Evolutionary conservation across 2,329 filamentous ascomycete genomes (phyloP).

Genomic region (Verticillium zaregamsianum): DNA sequence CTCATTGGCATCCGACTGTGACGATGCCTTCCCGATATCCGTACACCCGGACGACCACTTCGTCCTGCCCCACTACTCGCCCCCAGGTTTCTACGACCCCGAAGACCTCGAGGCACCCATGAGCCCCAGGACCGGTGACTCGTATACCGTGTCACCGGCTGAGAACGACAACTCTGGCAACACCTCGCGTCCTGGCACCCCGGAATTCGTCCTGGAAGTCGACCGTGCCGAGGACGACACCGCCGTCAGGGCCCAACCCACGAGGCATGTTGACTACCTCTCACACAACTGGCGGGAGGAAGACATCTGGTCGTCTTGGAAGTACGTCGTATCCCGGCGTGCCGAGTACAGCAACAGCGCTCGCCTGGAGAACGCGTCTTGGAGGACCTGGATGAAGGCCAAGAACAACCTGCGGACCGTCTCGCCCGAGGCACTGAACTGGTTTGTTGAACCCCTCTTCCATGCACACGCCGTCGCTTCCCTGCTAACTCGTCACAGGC

Average conservation of each 20-base stretch:
- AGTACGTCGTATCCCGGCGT: conserved; percentile 79
- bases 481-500: conserved; percentile 48
- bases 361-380: conserved; percentile 90
- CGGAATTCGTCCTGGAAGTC: conserved; percentile 34
- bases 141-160: conserved; percentile 48
- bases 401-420: conserved; percentile 85
- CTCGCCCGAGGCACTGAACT: conserved; percentile 88
- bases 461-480: not conserved
- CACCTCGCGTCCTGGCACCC: conserved; percentile 54
- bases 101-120: conserved; percentile 47
- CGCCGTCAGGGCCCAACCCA: conserved; percentile 68
- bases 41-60: conserved; percentile 44
- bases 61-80: conserved; percentile 39
- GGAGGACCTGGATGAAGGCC: conserved; percentile 93
- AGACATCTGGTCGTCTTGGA: conserved; percentile 97
- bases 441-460: conserved; percentile 51
- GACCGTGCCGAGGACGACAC: conserved; percentile 75
- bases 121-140: conserved; percentile 45
- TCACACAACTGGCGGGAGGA: conserved; percentile 93
- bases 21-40: conserved; percentile 37
- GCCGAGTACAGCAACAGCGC: conserved; percentile 76
- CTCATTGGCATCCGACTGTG: conserved; percentile 55
- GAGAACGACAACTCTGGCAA: conserved; percentile 43
- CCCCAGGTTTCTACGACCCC: conserved; percentile 41
- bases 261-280: conserved; percentile 90